A percentile compares a stretch with the other conserved stretches of the same genome.
Evolutionary conservation across 345 rosid genomes (phyloP).

Genomic region (Sonneratia caseolaris): DNA sequence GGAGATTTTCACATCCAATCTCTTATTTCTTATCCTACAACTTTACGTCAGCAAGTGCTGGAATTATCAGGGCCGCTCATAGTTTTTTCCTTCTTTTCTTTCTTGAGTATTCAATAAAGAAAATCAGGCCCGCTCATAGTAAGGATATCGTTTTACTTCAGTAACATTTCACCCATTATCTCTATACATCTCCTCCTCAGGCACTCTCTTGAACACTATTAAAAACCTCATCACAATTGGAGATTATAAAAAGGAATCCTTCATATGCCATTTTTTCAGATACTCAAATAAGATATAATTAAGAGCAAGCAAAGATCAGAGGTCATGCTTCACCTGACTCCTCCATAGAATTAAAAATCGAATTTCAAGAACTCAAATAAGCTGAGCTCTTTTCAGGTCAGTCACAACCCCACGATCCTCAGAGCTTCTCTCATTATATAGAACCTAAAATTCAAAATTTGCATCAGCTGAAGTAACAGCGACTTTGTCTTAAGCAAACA

Average conservation of each 20-base stretch:
- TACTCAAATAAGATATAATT: not conserved
- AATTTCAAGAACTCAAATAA: constrained; percentile 19
- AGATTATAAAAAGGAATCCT: not conserved
- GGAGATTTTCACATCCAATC: too few species aligned
- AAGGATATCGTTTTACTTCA: too few species aligned
- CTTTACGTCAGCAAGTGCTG: too few species aligned
- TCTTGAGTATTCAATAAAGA: too few species aligned
- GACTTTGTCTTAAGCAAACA: not conserved
- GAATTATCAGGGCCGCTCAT: too few species aligned
- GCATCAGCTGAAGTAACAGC: constrained; percentile 7
- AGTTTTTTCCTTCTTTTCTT: too few species aligned
- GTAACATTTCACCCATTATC: too few species aligned
- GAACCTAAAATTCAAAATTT: constrained; percentile 33
- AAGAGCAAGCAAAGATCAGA: not conserved
- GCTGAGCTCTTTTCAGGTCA: constrained; percentile 48
- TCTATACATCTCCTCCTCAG: too few species aligned
- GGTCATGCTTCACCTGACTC: constrained; percentile 12
- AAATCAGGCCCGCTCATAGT: too few species aligned
- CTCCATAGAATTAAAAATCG: not conserved
- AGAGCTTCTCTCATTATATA: constrained; percentile 58
- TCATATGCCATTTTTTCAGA: not conserved
- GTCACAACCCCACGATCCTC: constrained; percentile 62
- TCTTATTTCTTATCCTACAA: too few species aligned
- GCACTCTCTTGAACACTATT: too few species aligned
- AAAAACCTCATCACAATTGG: not conserved